These are phyloP conservation scores for Paramecium octaurelia DNA, from an alignment of 73 alveolate genomes.

Conservation along the genomic window DNA sequence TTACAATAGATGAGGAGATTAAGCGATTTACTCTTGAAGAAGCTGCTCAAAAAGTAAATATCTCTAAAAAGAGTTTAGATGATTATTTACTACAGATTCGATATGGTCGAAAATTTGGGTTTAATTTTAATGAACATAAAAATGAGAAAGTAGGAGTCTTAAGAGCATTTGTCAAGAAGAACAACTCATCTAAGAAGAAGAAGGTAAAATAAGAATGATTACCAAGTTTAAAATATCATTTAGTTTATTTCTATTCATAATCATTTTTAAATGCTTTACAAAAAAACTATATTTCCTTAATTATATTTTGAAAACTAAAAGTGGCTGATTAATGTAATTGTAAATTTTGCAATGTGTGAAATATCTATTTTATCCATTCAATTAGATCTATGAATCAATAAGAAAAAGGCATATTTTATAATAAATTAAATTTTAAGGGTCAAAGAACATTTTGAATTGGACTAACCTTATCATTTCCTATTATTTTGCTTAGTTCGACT, in stretches of 20 bases:
- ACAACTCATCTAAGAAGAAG: conserved; percentile 47
- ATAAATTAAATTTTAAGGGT: neutral
- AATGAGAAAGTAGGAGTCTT: conserved; percentile 94
- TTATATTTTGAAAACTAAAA: neutral
- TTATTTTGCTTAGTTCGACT: too few species aligned
- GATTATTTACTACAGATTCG: conserved; percentile 81
- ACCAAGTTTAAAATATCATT: neutral
- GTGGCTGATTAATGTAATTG: neutral
- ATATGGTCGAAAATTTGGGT: conserved; percentile 89
- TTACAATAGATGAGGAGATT: neutral
- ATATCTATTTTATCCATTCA: neutral
- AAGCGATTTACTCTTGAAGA: conserved; percentile 83
- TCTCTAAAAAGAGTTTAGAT: conserved; percentile 91
- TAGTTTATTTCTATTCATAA: neutral
- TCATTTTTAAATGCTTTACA: neutral
- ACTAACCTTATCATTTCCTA: neutral
- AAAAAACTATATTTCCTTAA: neutral
- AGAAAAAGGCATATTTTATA: neutral
- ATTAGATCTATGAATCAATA: neutral
- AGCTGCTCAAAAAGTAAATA: conserved; percentile 90
- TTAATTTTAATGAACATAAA: conserved; percentile 95
- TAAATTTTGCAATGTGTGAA: neutral
- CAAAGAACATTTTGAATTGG: neutral
- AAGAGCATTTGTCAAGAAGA: conserved; percentile 90
- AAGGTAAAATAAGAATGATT: neutral